These are phyloP conservation scores for Jamesozyma jinghongensis DNA, from an alignment of 805 yeast genomes.

Conservation along the genomic window DNA sequence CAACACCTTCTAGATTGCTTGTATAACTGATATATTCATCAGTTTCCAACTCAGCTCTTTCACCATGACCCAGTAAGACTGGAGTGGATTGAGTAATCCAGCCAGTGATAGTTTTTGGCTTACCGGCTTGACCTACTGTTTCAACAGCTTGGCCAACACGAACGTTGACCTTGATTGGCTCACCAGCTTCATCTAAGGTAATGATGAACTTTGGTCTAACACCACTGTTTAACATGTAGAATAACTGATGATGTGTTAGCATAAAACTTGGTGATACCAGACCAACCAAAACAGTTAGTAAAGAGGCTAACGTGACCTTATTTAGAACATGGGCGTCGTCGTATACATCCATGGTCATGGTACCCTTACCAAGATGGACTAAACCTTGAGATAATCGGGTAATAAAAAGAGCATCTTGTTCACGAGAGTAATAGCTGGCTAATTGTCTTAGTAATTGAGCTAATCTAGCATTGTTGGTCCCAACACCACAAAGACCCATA, in stretches of 20 bases:
- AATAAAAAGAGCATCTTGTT: conserved; percentile 82
- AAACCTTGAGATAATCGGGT: conserved; percentile 94
- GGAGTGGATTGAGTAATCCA: conserved; percentile 99
- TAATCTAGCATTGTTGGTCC: conserved; percentile 95
- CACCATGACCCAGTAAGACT: conserved; percentile 85
- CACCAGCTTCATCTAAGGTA: conserved; percentile 83
- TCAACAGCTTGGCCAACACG: conserved; percentile 99
- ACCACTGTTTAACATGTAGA: conserved; percentile 80
- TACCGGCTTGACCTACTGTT: conserved; percentile 98
- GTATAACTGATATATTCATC: conserved; percentile 82
- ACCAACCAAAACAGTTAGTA: conserved; percentile 75
- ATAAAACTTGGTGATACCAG: conserved; percentile 82
- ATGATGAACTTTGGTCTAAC: conserved; percentile 87
- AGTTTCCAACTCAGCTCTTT: conserved; percentile 87
- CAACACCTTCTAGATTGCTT: conserved; percentile 83
- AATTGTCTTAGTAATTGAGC: conserved; percentile 93
- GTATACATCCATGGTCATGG: conserved; percentile 81
- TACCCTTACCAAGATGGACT: conserved; percentile 93
- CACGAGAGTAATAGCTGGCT: conserved; percentile 86
- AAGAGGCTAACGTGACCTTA: conserved; percentile 81
- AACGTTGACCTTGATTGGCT: conserved; percentile 90
- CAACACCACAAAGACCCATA: conserved; percentile 98
- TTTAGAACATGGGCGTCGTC: conserved; percentile 81
- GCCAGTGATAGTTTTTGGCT: conserved; percentile 97
- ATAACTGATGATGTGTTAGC: conserved; percentile 70